phyloP scores from a whole-genome alignment of 1,284 basidiomycete genomes.

The Cryptococcus floricola region DNA sequence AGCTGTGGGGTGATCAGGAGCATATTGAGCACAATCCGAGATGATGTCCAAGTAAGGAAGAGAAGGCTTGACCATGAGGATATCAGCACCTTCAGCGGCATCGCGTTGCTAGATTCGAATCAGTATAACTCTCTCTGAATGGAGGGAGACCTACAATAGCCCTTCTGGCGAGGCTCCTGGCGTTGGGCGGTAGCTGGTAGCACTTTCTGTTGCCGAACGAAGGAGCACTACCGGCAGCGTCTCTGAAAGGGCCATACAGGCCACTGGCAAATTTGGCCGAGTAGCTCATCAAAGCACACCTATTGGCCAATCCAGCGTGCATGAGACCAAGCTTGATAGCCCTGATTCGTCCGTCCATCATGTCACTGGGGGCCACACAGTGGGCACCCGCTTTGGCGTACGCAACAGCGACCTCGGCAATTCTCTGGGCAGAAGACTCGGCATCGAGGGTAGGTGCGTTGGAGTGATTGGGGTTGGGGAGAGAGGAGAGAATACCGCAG shows the following conservation, averaged over 20 bases:
- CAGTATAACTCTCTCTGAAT: neutral
- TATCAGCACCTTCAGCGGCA: slow-evolving; percentile 89
- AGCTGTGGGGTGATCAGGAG: slow-evolving; percentile 81
- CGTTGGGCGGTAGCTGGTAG: slow-evolving; percentile 89
- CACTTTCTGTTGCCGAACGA: slow-evolving; percentile 94
- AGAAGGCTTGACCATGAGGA: slow-evolving; percentile 98
- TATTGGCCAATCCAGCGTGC: slow-evolving; percentile 75
- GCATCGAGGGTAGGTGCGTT: slow-evolving; percentile 54
- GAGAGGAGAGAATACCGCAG: slow-evolving; percentile 70
- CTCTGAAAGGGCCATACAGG: slow-evolving; percentile 98
- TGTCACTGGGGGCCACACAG: slow-evolving; percentile 97
- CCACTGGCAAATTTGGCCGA: slow-evolving; percentile 97
- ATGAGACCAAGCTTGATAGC: slow-evolving; percentile 85
- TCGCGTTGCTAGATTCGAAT: slow-evolving; percentile 69
- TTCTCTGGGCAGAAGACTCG: slow-evolving; percentile 70
- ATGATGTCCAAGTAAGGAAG: slow-evolving; percentile 96
- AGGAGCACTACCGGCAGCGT: slow-evolving; percentile 92
- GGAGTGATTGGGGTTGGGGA: slow-evolving; percentile 39
- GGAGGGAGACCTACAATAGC: slow-evolving; percentile 69
- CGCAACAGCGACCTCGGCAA: slow-evolving; percentile 85
- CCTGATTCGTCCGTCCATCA: slow-evolving; percentile 97
- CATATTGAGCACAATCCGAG: slow-evolving; percentile 75
- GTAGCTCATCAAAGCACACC: slow-evolving; percentile 92
- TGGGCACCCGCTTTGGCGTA: slow-evolving; percentile 95
- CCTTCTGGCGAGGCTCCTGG: slow-evolving; percentile 83